Conservation (phyloP, 225 moss, liverwort and hornwort species). For the Rhytidiadelphus loreus region DNA sequence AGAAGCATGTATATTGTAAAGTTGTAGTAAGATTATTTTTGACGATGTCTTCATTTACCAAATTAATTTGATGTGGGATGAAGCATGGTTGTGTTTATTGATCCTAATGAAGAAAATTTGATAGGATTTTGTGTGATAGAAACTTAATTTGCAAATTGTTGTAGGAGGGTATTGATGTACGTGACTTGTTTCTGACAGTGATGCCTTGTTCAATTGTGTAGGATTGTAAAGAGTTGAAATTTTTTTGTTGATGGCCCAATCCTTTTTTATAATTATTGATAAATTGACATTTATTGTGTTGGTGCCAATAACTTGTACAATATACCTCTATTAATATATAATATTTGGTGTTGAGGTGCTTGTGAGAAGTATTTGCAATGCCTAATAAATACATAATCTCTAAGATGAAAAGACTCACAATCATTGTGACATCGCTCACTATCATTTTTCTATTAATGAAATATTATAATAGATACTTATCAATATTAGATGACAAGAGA, state of each 20-base stretch:
- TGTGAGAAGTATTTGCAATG: not conserved
- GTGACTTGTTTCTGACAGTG: not conserved
- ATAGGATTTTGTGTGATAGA: too few species aligned
- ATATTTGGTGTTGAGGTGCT: too few species aligned
- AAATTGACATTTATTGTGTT: not conserved
- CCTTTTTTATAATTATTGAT: not conserved
- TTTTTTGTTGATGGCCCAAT: not conserved
- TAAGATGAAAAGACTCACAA: not conserved
- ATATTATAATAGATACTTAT: not conserved
- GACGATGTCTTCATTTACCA: too few species aligned
- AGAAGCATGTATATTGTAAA: not conserved
- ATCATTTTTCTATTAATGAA: not conserved
- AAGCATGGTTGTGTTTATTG: not conserved
- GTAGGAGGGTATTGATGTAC: fast-evolving
- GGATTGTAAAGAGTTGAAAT: not conserved
- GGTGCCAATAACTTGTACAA: not conserved
- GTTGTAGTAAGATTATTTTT: not conserved
- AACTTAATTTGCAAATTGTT: not conserved
- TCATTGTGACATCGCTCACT: too few species aligned
- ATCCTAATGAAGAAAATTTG: not conserved
- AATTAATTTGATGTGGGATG: not conserved
- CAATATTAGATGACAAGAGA: not conserved
- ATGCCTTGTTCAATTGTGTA: not conserved
- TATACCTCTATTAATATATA: not conserved
- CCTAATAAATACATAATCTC: not conserved